These are phyloP conservation scores for Glaciozyma martinii DNA, from an alignment of 768 basidiomycete genomes.

Conservation along the genomic window DNA sequence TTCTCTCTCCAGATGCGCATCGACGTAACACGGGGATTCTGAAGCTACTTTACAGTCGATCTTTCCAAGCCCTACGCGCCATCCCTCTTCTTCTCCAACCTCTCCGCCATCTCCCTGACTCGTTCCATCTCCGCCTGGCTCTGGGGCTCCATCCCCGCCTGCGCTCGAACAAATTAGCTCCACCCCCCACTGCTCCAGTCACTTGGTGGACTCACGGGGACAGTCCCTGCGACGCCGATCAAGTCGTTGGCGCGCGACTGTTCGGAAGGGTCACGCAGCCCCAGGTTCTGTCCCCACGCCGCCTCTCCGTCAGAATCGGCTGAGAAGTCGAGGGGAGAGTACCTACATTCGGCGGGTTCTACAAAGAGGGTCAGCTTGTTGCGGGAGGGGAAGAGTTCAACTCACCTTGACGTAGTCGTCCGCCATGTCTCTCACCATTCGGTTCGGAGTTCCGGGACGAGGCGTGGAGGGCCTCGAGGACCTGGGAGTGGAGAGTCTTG, in stretches of 20 bases:
- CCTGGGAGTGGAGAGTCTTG: background rate
- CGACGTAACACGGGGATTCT: no score
- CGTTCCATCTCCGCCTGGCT: no score
- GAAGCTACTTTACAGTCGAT: no score
- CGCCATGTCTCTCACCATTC: background rate
- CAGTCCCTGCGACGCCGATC: background rate
- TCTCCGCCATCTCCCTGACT: no score
- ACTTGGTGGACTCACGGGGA: background rate
- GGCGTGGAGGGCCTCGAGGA: background rate
- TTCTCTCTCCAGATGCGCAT: no score
- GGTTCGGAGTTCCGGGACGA: background rate
- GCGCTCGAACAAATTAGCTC: no score
- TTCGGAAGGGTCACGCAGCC: background rate
- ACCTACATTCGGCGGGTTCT: background rate
- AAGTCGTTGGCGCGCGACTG: background rate
- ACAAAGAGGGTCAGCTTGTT: background rate
- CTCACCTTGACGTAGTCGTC: background rate
- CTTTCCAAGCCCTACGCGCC: no score
- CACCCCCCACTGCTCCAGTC: no score
- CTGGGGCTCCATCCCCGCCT: no score
- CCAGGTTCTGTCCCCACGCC: background rate
- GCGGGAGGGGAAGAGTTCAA: background rate
- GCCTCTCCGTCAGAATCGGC: no score
- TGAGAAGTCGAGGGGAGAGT: background rate
- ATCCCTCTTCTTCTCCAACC: no score